These are phyloP conservation scores for Aspergillus sp. DNA, from an alignment of 2,329 filamentous ascomycete species.

Conservation along the genomic window DNA sequence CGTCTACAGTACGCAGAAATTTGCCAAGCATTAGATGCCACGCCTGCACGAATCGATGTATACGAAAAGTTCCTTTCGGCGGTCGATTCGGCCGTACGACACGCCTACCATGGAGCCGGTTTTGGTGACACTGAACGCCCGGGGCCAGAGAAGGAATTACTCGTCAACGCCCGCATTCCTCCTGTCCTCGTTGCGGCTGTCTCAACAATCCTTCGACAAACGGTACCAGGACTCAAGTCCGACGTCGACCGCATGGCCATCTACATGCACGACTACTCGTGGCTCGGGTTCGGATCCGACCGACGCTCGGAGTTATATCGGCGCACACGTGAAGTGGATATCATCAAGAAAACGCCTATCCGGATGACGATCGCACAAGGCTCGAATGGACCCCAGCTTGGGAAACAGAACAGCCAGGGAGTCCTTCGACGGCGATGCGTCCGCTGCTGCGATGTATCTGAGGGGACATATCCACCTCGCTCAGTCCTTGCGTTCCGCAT, in stretches of 20 bases:
- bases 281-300: conserved; percentile 67
- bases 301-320: conserved; percentile 60
- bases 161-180: conserved; percentile 55
- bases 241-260: conserved; percentile 67
- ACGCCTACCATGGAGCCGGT: conserved; percentile 54
- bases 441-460: conserved; percentile 67
- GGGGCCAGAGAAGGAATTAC: conserved; percentile 54
- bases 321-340: conserved; percentile 60
- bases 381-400: conserved; percentile 1
- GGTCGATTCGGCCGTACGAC: conserved; percentile 65
- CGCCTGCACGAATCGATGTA: conserved; percentile 60
- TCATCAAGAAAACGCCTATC: conserved; percentile 54
- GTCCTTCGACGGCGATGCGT: conserved; percentile 52
- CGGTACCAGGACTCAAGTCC: conserved; percentile 58
- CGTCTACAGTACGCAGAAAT: conserved; percentile 54
- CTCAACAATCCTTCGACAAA: conserved; percentile 49
- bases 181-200: conserved; percentile 53
- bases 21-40: conserved; percentile 53
- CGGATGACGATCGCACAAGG: conserved; percentile 4
- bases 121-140: conserved; percentile 50
- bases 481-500: conserved; percentile 39
- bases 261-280: conserved; percentile 70
- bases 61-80: conserved; percentile 66
- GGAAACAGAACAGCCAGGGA: conserved; percentile 9
- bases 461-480: conserved; percentile 53